Evolutionary conservation across 2,329 filamentous ascomycete genomes (phyloP).

Genomic region (Alternaria sp.): DNA sequence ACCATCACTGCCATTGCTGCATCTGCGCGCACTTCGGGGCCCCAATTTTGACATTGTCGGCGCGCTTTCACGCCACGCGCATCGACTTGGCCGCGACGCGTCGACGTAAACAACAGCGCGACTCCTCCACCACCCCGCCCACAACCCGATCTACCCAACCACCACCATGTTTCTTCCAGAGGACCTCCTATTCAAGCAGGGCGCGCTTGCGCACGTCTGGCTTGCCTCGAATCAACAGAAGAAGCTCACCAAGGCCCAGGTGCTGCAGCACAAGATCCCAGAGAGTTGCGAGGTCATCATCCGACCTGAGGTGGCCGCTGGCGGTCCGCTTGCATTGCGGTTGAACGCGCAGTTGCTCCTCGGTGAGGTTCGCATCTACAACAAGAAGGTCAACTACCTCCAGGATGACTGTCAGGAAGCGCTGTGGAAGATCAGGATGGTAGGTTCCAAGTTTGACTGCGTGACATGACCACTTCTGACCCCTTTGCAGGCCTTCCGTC

Average conservation of each 20-base stretch:
- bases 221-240: slow-evolving; percentile 97
- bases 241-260: slow-evolving; percentile 96
- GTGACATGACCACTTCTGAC: slow-evolving; percentile 20
- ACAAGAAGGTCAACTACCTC: slow-evolving; percentile 93
- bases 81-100: slow-evolving; percentile 36
- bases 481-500: slow-evolving; percentile 75
- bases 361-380: slow-evolving; percentile 97
- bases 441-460: slow-evolving; percentile 48
- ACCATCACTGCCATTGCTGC: slow-evolving; percentile 31
- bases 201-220: slow-evolving; percentile 97
- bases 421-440: slow-evolving; percentile 98
- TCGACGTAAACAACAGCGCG: slow-evolving; percentile 43
- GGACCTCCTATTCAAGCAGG: slow-evolving; percentile 93
- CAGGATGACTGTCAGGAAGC: slow-evolving; percentile 98
- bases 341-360: slow-evolving; percentile 92
- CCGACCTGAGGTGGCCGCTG: slow-evolving; percentile 64
- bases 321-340: slow-evolving; percentile 93
- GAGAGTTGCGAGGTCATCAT: slow-evolving; percentile 96
- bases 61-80: slow-evolving; percentile 31
- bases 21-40: slow-evolving; percentile 25
- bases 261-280: slow-evolving; percentile 91
- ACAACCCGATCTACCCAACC: slow-evolving; percentile 13
- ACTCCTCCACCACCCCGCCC: slow-evolving; percentile 18
- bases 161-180: slow-evolving; percentile 93
- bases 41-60: slow-evolving; percentile 22